Conservation (phyloP, 1,284 basidiomycete genomes). For the Phlebopus sp. region DNA sequence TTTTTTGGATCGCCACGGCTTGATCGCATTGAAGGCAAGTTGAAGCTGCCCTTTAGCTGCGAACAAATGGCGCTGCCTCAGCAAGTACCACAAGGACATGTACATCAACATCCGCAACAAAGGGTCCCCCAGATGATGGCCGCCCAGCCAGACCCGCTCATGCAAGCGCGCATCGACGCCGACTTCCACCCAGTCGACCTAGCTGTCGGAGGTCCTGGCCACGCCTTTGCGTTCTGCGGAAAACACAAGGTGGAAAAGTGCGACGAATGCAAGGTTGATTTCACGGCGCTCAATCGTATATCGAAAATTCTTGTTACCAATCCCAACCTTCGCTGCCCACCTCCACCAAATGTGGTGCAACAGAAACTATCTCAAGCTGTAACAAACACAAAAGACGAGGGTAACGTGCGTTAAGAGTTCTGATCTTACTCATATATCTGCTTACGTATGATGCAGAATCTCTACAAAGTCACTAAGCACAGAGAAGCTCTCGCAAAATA, state of each 20-base stretch:
- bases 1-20: neutral
- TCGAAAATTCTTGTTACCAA: slow-evolving; percentile 68
- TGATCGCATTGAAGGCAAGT: neutral
- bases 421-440: slow-evolving; percentile 3
- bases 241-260: slow-evolving; percentile 71
- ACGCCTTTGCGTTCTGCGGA: slow-evolving; percentile 53
- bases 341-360: slow-evolving; percentile 74
- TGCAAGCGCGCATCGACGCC: slow-evolving; percentile 73
- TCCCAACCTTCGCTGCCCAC: slow-evolving; percentile 75
- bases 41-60: neutral
- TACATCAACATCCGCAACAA: slow-evolving; percentile 36
- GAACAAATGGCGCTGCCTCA: slow-evolving; percentile 32
- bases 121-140: slow-evolving; percentile 36
- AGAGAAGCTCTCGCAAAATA: slow-evolving; percentile 81
- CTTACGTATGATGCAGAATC: slow-evolving; percentile 43
- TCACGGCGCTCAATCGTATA: slow-evolving; percentile 67
- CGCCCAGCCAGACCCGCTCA: slow-evolving; percentile 56
- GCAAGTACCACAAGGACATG: slow-evolving; percentile 15
- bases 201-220: slow-evolving; percentile 51
- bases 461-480: slow-evolving; percentile 77
- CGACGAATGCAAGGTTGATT: slow-evolving; percentile 68
- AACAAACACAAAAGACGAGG: slow-evolving; percentile 82
- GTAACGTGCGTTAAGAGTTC: slow-evolving; percentile 60
- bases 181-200: slow-evolving; percentile 64
- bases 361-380: slow-evolving; percentile 74